Conservation (phyloP, 1,139 yeast genomes). For the Candida sp. region DNA sequence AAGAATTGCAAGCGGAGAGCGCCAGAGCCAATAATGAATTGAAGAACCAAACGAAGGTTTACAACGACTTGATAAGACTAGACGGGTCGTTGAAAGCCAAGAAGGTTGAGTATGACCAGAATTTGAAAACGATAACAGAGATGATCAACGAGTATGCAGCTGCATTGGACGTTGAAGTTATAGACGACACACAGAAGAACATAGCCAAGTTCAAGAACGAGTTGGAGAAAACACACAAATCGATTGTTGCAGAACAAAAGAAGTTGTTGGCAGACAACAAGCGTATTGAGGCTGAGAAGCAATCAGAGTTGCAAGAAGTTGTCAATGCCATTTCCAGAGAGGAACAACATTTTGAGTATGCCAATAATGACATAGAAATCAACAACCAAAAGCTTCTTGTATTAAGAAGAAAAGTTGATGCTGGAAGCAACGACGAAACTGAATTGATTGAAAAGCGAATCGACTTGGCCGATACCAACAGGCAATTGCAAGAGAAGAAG, state of each 20-base stretch:
- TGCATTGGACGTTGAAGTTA: slow-evolving; percentile 19
- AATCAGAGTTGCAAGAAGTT: slow-evolving; percentile 15
- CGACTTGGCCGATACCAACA: slow-evolving; percentile 37
- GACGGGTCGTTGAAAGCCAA: slow-evolving; percentile 66
- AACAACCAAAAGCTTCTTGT: slow-evolving; percentile 32
- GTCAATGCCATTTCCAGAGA: slow-evolving; percentile 16
- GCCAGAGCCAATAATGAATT: slow-evolving; percentile 18
- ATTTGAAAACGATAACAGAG: slow-evolving; percentile 15
- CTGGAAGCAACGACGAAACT: slow-evolving; percentile 32
- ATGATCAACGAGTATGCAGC: slow-evolving; percentile 17
- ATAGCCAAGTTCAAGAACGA: slow-evolving; percentile 13
- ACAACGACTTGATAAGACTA: slow-evolving; percentile 46
- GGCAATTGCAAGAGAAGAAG: slow-evolving; percentile 30
- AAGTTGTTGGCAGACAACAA: slow-evolving; percentile 13
- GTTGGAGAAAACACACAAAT: slow-evolving; percentile 11
- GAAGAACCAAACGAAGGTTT: slow-evolving; percentile 29
- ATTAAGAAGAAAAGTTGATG: slow-evolving; percentile 45
- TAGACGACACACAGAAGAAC: slow-evolving; percentile 11
- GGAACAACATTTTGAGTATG: slow-evolving; percentile 16
- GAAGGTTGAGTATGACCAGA: slow-evolving; percentile 30
- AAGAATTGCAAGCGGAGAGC: slow-evolving; percentile 15
- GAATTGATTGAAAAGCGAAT: slow-evolving; percentile 31
- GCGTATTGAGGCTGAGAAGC: slow-evolving; percentile 16
- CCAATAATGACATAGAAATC: slow-evolving; percentile 30
- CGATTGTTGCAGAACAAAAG: slow-evolving; percentile 6